These are phyloP conservation scores for Diplodia intermedia DNA, from an alignment of 2,329 filamentous ascomycete genomes.

Conservation along the genomic window DNA sequence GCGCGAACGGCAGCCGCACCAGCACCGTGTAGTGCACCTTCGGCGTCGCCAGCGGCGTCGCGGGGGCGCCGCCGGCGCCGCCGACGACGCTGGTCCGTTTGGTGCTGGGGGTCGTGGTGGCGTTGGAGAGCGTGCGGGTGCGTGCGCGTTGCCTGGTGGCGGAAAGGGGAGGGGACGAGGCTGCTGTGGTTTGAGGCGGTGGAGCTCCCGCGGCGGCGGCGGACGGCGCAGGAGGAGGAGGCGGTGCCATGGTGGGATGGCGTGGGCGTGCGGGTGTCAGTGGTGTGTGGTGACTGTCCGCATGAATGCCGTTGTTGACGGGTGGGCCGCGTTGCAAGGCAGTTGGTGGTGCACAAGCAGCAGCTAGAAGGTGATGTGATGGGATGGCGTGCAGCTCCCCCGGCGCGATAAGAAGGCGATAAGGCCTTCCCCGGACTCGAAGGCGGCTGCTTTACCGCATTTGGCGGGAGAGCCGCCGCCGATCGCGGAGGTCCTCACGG, in stretches of 20 bases:
- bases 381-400: constrained; percentile 14
- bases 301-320: background rate
- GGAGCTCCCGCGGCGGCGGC: constrained; percentile 1
- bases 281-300: no score
- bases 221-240: constrained; percentile 8
- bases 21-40: constrained; percentile 71
- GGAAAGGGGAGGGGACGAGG: background rate
- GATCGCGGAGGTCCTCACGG: constrained; percentile 4
- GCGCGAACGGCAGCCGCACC: constrained; percentile 85
- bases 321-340: background rate
- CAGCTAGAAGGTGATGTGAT: constrained; percentile 13
- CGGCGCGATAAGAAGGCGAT: background rate
- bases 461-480: constrained; percentile 1
- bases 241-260: constrained; percentile 14
- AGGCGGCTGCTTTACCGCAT: constrained; percentile 1
- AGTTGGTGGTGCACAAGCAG: background rate
- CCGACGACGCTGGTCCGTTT: constrained; percentile 17
- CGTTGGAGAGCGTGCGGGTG: constrained; percentile 26
- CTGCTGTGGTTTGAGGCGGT: constrained; percentile 5
- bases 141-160: constrained; percentile 7
- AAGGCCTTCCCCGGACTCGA: constrained; percentile 18
- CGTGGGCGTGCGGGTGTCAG: background rate
- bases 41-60: constrained; percentile 9
- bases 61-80: background rate
- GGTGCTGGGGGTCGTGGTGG: background rate